Evolutionary conservation across 192 early-diverging fungal species (phyloP), one percentile per base, ranked within the genome.

Genomic region (Chytriomyces sp.): DNA sequence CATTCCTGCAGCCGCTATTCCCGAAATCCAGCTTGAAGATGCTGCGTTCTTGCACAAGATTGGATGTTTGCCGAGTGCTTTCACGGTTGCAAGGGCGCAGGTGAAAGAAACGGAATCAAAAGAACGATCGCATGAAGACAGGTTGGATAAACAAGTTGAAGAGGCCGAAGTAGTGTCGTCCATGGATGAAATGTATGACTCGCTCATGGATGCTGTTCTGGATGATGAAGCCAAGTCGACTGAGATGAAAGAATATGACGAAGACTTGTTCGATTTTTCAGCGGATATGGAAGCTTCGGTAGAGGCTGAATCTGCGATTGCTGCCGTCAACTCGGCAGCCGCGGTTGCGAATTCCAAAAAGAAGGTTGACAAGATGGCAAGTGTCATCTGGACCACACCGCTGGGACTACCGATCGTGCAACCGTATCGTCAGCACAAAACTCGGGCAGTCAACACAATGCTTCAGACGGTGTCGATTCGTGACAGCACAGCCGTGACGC

Each of bases 341-440:
- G 75, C 77, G 35, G 62, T 18, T 20, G 53, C 63, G 11, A 60
- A 59, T 10, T 45, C 77, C 16, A 46, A 44, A 44, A 69, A 53
- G 18, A 72, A 72, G 26, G 45, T 72, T 10, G 72, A 76, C 24
- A 72, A 76, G 59, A 95, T 95, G 93, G 92, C 92, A 5, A 92
- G 93, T 45, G 95, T 98, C 4, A 92, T 95, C 49, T 99, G 97
- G 97, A 97, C 96, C 5, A 96, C 95, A 3, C 97, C 97, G 35
- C 85, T 99, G 18, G 93, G 94, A 5, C 87, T 99, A 23, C 94
- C 97, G 0, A 92, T 97, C 72, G 93, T 97, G 16, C 97, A 99
- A 81, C 97, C 97, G 23, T 99, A 99, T 81, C 92, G 97, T 75
- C 91, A 91, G 65, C 61, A 79, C 11, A 84, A 85, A 28, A 86